A percentile compares a stretch with the other conserved stretches of the same genome.
Evolutionary conservation across 1,284 basidiomycete species (phyloP).

Genomic region (Ganoderma lingzhi): DNA sequence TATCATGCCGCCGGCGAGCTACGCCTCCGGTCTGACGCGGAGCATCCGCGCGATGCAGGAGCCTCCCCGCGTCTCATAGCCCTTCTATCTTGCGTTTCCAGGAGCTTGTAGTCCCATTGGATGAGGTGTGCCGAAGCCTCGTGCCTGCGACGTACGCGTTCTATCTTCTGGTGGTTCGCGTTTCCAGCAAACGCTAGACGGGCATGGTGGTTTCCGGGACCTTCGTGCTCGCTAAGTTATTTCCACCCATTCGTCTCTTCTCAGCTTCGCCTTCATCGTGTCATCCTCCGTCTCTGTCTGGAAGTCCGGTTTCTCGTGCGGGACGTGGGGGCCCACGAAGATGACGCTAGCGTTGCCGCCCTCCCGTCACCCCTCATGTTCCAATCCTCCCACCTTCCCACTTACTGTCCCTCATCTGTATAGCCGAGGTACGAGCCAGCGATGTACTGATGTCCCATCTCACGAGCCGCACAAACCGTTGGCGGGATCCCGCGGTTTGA

Average conservation of each 20-base stretch:
- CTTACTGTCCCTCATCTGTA: conserved; percentile 14
- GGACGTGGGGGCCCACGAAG: conserved; percentile 1
- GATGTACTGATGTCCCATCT: conserved; percentile 10
- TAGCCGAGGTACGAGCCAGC: conserved; percentile 25
- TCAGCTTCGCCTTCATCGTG: neutral
- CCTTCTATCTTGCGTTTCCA: neutral
- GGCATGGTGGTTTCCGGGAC: conserved; percentile 16
- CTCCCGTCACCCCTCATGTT: conserved; percentile 3
- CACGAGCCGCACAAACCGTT: conserved; percentile 20
- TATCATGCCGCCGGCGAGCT: conserved; percentile 17
- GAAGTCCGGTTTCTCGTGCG: neutral
- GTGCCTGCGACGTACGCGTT: conserved; percentile 7
- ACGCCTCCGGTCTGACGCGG: conserved; percentile 31
- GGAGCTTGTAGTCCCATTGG: neutral
- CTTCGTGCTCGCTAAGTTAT: conserved; percentile 21
- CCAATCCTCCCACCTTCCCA: conserved; percentile 1
- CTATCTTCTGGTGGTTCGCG: neutral
- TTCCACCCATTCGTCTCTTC: conserved; percentile 11
- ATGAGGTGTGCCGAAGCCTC: conserved; percentile 10
- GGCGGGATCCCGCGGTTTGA: conserved; percentile 27
- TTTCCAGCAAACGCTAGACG: conserved; percentile 19
- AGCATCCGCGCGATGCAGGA: conserved; percentile 34
- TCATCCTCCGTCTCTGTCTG: neutral
- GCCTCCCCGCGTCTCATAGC: conserved; percentile 31
- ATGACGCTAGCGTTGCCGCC: conserved; percentile 9